These are phyloP conservation scores for Gossypium laxum DNA, from an alignment of 441 rosid species.

Conservation along the genomic window DNA sequence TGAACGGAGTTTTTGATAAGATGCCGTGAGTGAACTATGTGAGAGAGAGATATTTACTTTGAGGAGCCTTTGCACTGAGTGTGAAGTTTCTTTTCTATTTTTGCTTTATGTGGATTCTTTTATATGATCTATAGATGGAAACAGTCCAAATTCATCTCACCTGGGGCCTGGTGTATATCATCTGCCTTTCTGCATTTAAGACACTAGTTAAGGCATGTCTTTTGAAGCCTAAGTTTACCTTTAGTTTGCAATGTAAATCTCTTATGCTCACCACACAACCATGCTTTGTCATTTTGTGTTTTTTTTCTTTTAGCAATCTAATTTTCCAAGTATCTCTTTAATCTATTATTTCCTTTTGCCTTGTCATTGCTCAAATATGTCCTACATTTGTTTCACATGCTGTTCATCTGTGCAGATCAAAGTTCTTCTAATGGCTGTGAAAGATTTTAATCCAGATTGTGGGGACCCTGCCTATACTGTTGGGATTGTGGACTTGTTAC, in stretches of 20 bases:
- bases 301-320: neutral
- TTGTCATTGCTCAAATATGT: neutral
- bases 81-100: neutral
- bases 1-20: neutral
- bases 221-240: neutral
- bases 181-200: neutral
- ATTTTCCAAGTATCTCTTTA: neutral
- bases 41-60: neutral
- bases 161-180: neutral
- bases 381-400: conserved; percentile 13
- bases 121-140: neutral
- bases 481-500: conserved; percentile 98
- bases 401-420: conserved; percentile 61
- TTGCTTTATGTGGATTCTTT: neutral
- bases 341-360: neutral
- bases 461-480: conserved; percentile 96
- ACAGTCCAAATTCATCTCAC: neutral
- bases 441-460: conserved; percentile 82
- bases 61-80: neutral
- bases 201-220: neutral
- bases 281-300: neutral
- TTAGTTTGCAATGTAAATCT: neutral
- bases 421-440: conserved; percentile 89
- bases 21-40: neutral
- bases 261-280: conserved; percentile 3